These are phyloP conservation scores for Penicillium sp. DNA, from an alignment of 2,329 filamentous ascomycete species.

Conservation along the genomic window DNA sequence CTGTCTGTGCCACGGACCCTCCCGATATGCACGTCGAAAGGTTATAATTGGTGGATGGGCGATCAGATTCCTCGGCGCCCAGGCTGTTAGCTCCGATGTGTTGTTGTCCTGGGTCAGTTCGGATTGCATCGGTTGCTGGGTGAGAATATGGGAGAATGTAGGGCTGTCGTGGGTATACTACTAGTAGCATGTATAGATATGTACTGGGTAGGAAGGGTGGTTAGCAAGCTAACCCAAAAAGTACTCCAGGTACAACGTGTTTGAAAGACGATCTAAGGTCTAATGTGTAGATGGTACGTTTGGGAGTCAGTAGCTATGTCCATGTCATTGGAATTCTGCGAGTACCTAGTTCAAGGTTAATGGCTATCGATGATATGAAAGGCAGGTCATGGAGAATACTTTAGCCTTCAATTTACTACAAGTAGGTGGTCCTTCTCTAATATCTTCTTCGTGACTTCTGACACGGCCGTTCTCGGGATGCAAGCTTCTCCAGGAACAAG, in stretches of 20 bases:
- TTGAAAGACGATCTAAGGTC: too few species aligned
- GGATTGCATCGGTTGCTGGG: background rate
- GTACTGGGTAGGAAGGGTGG: background rate
- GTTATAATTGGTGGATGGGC: slow-evolving; percentile 20
- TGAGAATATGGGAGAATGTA: background rate
- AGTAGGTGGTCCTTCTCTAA: background rate
- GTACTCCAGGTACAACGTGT: too few species aligned
- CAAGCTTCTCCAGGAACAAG: background rate
- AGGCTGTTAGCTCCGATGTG: background rate
- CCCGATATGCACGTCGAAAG: slow-evolving; percentile 18
- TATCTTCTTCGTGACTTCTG: background rate
- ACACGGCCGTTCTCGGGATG: background rate
- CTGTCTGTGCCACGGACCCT: slow-evolving; percentile 25
- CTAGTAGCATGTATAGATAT: background rate
- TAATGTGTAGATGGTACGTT: too few species aligned
- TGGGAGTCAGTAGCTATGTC: background rate
- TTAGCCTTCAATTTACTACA: background rate
- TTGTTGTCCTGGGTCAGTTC: background rate
- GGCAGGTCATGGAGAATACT: background rate
- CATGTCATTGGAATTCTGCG: background rate
- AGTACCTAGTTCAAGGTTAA: background rate
- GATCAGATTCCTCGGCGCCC: background rate
- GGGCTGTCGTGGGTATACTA: background rate
- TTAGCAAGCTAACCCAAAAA: background rate
- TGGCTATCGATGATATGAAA: background rate